Evolutionary conservation across 371 early-diverging fungal genomes (phyloP).

Genomic region (Nematocida ironsii): DNA sequence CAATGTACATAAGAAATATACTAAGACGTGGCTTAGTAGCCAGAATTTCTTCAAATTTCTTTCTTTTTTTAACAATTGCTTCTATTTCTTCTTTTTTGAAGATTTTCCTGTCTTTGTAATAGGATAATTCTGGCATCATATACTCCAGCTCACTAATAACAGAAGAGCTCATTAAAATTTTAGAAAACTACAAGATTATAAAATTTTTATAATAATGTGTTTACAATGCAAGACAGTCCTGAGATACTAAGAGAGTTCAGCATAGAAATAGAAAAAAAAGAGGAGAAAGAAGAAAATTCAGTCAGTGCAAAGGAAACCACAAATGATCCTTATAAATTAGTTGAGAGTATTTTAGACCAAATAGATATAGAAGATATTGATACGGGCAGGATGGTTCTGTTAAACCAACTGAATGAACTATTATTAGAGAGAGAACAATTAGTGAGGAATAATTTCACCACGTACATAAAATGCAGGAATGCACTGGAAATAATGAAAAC

Average conservation of each 20-base stretch:
- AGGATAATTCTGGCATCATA: constrained; percentile 34
- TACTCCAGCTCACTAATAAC: constrained; percentile 37
- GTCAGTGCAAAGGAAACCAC: background rate
- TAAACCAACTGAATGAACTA: constrained; percentile 34
- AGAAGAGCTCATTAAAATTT: constrained; percentile 8
- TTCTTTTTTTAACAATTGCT: constrained; percentile 46
- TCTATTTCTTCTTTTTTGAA: constrained; percentile 25
- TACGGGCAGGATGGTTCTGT: constrained; percentile 17
- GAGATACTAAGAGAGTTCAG: constrained; percentile 29
- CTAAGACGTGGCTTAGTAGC: background rate
- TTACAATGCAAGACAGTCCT: constrained; percentile 44
- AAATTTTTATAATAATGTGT: constrained; percentile 23
- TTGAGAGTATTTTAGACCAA: constrained; percentile 6
- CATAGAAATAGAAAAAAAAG: constrained; percentile 13
- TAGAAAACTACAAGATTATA: background rate
- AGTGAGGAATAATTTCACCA: constrained; percentile 34
- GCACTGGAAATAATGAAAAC: background rate
- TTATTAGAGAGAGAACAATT: constrained; percentile 32
- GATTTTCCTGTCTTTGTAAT: constrained; percentile 34
- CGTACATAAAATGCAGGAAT: constrained; percentile 44
- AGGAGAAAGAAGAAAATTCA: background rate
- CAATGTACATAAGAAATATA: constrained; percentile 37
- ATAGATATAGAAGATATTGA: constrained; percentile 31
- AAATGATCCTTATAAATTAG: constrained; percentile 26
- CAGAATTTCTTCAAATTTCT: constrained; percentile 32